A percentile compares a stretch with the other conserved stretches of the same genome.
These are phyloP conservation scores for Cercospora sp. DNA, from an alignment of 2,329 filamentous ascomycete genomes.

Conservation along the genomic window DNA sequence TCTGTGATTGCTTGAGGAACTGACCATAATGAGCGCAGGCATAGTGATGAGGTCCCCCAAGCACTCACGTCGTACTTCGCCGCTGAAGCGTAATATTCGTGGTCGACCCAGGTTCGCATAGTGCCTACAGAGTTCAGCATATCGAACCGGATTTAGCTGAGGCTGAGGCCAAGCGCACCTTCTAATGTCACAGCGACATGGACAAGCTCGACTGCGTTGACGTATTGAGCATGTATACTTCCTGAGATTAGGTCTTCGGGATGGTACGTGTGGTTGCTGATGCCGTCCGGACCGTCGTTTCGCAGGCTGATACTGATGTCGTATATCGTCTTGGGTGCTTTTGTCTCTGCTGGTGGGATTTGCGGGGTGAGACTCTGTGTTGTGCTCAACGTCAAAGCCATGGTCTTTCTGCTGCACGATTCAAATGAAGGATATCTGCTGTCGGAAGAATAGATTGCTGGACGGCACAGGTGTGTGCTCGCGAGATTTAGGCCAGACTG, in stretches of 20 bases:
- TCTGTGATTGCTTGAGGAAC: neutral
- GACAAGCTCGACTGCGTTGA: neutral
- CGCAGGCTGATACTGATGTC: conserved; percentile 1
- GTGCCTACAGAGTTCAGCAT: neutral
- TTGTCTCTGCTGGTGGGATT: neutral
- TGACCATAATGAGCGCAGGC: neutral
- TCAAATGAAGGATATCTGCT: neutral
- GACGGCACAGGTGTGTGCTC: neutral
- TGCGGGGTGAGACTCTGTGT: neutral
- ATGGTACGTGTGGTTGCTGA: conserved; percentile 2
- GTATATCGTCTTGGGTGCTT: neutral
- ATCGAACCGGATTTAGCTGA: neutral
- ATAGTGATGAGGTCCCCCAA: neutral
- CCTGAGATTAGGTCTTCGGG: conserved; percentile 7
- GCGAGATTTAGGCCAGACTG: neutral
- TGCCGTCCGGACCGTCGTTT: neutral
- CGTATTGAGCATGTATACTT: neutral
- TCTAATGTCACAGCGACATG: neutral
- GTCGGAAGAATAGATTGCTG: neutral
- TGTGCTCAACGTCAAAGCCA: neutral
- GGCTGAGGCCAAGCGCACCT: neutral
- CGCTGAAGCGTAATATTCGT: neutral
- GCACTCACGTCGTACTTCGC: neutral
- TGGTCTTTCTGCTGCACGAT: neutral
- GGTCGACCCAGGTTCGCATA: neutral